Evolutionary conservation across 2,329 filamentous ascomycete species (phyloP).

Genomic region (Xylaria sp.): DNA sequence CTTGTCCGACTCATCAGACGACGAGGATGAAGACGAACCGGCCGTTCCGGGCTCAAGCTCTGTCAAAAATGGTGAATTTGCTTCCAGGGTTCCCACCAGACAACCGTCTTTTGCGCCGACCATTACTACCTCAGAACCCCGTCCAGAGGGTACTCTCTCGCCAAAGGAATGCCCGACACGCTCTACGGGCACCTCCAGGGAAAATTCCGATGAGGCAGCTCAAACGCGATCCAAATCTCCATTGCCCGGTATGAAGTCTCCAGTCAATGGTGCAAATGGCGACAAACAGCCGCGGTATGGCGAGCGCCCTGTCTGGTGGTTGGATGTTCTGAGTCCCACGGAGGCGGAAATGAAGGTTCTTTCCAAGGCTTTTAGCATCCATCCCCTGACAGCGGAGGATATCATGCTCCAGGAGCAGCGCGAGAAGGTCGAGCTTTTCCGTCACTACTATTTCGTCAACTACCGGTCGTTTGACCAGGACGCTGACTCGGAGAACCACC

Average conservation of each 20-base stretch:
- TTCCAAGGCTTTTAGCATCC: conserved; percentile 90
- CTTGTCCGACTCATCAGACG: conserved; percentile 72
- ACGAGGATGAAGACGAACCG: conserved; percentile 63
- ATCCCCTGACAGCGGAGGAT: conserved; percentile 92
- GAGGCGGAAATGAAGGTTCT: conserved; percentile 95
- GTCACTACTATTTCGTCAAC: conserved; percentile 98
- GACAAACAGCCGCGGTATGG: conserved; percentile 58
- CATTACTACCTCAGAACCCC: conserved; percentile 20
- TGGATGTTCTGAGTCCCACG: conserved; percentile 88
- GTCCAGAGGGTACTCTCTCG: conserved; percentile 12
- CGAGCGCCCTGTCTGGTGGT: conserved; percentile 92
- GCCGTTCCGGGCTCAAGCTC: conserved; percentile 31
- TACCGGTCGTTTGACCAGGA: conserved; percentile 98
- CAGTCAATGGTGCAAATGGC: conserved; percentile 23
- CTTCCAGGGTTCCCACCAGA: conserved; percentile 48
- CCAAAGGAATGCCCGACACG: conserved; percentile 18
- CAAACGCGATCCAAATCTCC: conserved; percentile 30
- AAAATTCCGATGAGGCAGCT: conserved; percentile 27
- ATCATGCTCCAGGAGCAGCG: conserved; percentile 97
- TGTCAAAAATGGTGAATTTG: conserved; percentile 41
- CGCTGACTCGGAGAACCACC: conserved; percentile 81
- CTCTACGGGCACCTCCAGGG: conserved; percentile 23
- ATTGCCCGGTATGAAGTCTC: conserved; percentile 27
- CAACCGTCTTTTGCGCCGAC: conserved; percentile 47
- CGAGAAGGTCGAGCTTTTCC: conserved; percentile 97